These are phyloP conservation scores for Mortierella sp. DNA, from an alignment of 371 early-diverging fungal genomes.

Conservation along the genomic window DNA sequence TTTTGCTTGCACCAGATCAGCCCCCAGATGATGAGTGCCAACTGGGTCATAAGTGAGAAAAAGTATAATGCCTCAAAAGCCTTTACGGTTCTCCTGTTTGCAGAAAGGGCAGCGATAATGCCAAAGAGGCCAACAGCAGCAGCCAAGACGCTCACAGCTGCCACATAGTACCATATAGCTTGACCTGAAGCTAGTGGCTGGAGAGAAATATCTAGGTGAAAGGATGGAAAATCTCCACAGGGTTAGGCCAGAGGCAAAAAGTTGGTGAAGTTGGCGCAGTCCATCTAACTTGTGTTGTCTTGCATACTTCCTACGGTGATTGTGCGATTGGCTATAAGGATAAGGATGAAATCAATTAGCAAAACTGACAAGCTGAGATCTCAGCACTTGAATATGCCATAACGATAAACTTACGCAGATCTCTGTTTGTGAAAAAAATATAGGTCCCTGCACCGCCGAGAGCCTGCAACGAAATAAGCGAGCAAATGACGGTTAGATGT, in stretches of 20 bases:
- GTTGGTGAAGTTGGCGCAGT: background rate
- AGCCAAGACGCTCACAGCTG: constrained; percentile 47
- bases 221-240: background rate
- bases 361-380: background rate
- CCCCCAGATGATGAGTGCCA: constrained; percentile 41
- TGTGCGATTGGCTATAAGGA: constrained; percentile 24
- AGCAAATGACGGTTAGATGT: too few species aligned
- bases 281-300: background rate
- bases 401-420: constrained; percentile 38
- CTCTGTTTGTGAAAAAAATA: constrained; percentile 40
- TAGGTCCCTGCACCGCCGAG: constrained; percentile 46
- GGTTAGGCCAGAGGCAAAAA: background rate
- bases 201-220: constrained; percentile 8
- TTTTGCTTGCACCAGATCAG: constrained; percentile 43
- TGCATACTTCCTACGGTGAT: constrained; percentile 20
- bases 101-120: constrained; percentile 39
- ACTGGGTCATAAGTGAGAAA: constrained; percentile 46
- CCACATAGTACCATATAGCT: constrained; percentile 44
- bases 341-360: background rate
- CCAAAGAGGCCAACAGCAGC: constrained; percentile 50
- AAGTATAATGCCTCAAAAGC: constrained; percentile 56
- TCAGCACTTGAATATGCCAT: background rate
- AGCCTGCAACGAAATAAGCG: constrained; percentile 7
- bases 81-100: constrained; percentile 44
- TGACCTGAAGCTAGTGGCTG: constrained; percentile 39